Percentiles rank a stretch among this genome's conserved stretches.
phyloP scores from a whole-genome alignment of 352 stramenopile genomes.

The Phytophthora kernoviae region DNA sequence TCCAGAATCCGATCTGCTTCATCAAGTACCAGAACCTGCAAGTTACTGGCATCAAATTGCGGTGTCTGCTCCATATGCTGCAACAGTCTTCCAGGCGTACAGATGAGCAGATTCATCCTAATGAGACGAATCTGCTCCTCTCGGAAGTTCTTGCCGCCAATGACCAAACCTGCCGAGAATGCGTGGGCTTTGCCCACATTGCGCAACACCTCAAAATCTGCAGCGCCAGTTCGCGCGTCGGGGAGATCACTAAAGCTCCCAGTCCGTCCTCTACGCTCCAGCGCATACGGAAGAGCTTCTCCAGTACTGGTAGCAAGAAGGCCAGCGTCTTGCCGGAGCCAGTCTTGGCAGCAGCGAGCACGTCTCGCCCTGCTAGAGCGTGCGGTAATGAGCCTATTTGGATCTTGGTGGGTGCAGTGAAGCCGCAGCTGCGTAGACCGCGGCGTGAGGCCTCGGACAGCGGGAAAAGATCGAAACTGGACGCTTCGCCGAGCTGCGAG shows the following conservation, averaged over 20 bases:
- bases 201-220: conserved; percentile 99
- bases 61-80: conserved; percentile 99
- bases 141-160: conserved; percentile 95
- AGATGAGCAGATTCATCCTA: conserved; percentile 97
- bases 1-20: conserved; percentile 99
- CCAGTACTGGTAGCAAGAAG: conserved; percentile 89
- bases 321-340: conserved; percentile 95
- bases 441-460: conserved; percentile 82
- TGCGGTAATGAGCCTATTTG: conserved; percentile 89
- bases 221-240: conserved; percentile 97
- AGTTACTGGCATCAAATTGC: conserved; percentile 93
- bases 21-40: conserved; percentile 98
- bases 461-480: conserved; percentile 86
- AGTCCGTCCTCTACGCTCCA: conserved; percentile 94
- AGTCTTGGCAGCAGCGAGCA: conserved; percentile 93
- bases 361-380: conserved; percentile 88
- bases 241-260: conserved; percentile 96
- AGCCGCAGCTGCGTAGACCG: conserved; percentile 75
- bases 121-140: conserved; percentile 96
- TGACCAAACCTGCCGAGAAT: conserved; percentile 97
- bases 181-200: conserved; percentile 95
- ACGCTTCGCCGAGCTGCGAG: conserved; percentile 72
- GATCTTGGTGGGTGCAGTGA: conserved; percentile 89
- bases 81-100: conserved; percentile 95
- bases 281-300: conserved; percentile 88